These are phyloP conservation scores for Sarocladiaceae sp. DNA, from an alignment of 2,329 filamentous ascomycete species.

Conservation along the genomic window DNA sequence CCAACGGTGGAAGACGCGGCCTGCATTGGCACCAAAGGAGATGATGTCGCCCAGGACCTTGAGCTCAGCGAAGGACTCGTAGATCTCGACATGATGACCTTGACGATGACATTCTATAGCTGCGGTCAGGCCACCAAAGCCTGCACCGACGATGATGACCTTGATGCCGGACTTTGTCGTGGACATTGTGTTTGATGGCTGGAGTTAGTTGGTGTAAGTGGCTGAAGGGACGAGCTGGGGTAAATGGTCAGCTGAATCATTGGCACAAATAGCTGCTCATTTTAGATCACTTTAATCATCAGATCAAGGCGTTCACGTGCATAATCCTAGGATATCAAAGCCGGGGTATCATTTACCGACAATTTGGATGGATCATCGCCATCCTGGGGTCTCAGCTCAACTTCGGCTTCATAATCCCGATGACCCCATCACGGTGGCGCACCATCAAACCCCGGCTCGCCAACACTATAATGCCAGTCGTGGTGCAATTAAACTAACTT, in stretches of 20 bases:
- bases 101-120: conserved; percentile 60
- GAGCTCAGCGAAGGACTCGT: conserved; percentile 53
- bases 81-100: conserved; percentile 54
- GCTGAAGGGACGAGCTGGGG: too few relatives aligned
- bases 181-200: conserved; percentile 1
- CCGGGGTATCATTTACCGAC: neutral
- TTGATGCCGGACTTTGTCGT: conserved; percentile 3
- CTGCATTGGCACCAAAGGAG: conserved; percentile 51
- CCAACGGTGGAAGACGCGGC: conserved; percentile 58
- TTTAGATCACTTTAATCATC: neutral
- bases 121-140: conserved; percentile 58
- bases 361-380: too few relatives aligned
- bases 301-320: neutral
- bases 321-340: neutral
- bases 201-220: too few relatives aligned
- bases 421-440: neutral
- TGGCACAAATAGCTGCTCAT: neutral
- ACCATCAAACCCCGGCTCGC: too few relatives aligned
- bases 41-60: conserved; percentile 60
- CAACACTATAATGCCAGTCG: neutral
- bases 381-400: too few relatives aligned
- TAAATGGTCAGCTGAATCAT: neutral
- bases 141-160: conserved; percentile 24
- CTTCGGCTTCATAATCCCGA: conserved; percentile 7
- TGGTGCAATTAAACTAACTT: too few relatives aligned